Evolutionary conservation across 306 rosid genomes (phyloP).

Genomic region (Trifolium pratense): DNA sequence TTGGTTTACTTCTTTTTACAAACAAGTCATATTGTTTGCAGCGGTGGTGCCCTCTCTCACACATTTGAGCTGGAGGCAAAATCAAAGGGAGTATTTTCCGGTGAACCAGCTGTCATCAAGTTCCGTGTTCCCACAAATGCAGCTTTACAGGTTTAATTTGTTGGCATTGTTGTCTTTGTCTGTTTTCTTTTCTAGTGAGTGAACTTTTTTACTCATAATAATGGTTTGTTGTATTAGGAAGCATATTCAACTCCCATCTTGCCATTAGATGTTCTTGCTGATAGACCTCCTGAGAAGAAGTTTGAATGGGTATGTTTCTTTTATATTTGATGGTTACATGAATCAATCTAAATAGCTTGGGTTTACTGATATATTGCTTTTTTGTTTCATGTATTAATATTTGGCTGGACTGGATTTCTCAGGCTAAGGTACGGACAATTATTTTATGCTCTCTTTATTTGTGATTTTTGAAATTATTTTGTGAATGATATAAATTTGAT

Average conservation of each 20-base stretch:
- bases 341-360: slow-evolving; percentile 37
- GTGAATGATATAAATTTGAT: slow-evolving; percentile 25
- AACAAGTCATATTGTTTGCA: slow-evolving; percentile 43
- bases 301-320: slow-evolving; percentile 71
- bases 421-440: slow-evolving; percentile 79
- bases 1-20: slow-evolving; percentile 11
- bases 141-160: slow-evolving; percentile 71
- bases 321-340: neutral
- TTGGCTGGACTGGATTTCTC: slow-evolving; percentile 45
- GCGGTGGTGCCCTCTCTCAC: slow-evolving; percentile 80
- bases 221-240: slow-evolving; percentile 54
- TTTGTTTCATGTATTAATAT: slow-evolving; percentile 54
- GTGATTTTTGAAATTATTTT: slow-evolving; percentile 19
- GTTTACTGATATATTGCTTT: slow-evolving; percentile 49
- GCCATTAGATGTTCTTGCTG: slow-evolving; percentile 93
- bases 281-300: slow-evolving; percentile 90
- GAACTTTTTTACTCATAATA: slow-evolving; percentile 27
- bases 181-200: slow-evolving; percentile 7
- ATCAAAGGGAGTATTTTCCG: slow-evolving; percentile 64
- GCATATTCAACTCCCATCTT: slow-evolving; percentile 82
- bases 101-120: slow-evolving; percentile 83
- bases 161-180: slow-evolving; percentile 16
- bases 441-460: slow-evolving; percentile 21
- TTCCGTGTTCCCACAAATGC: slow-evolving; percentile 92
- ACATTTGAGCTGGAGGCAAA: slow-evolving; percentile 90